Evolutionary conservation across 139 green algal species (phyloP).

Genomic region (Deuterostichococcus epilithicus): DNA sequence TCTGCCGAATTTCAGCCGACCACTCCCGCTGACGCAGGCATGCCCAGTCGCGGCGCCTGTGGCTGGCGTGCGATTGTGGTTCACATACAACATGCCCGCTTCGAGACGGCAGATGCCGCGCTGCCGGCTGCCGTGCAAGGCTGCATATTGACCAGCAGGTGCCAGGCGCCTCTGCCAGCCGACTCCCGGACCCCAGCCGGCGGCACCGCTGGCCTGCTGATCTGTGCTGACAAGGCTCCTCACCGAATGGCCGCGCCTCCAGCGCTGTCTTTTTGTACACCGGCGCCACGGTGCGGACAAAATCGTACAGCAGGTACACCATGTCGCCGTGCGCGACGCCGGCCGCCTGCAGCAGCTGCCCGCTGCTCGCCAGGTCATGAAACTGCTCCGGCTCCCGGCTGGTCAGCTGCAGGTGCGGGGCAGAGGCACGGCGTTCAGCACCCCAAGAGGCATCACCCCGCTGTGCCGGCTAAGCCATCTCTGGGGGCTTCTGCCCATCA

Average conservation of each 20-base stretch:
- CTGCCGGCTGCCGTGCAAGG: no score
- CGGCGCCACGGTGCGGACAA: slow-evolving; percentile 59
- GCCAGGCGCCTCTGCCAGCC: no score
- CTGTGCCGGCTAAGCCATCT: background rate
- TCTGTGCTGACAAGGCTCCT: background rate
- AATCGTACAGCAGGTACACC: slow-evolving; percentile 69
- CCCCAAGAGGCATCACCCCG: background rate
- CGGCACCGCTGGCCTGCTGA: no score
- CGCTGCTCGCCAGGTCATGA: slow-evolving; percentile 31
- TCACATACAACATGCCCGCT: background rate
- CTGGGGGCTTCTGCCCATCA: background rate
- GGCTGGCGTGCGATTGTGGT: background rate
- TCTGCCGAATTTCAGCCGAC: no score
- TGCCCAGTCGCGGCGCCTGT: background rate
- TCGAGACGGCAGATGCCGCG: no score
- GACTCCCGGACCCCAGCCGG: no score
- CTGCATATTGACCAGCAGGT: no score
- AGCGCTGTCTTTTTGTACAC: slow-evolving; percentile 35
- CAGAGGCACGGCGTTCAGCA: background rate
- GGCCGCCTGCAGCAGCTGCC: slow-evolving; percentile 20
- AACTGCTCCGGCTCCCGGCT: slow-evolving; percentile 42
- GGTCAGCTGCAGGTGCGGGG: slow-evolving; percentile 20
- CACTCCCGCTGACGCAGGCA: no score
- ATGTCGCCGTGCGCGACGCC: slow-evolving; percentile 65
- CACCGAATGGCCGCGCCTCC: slow-evolving; percentile 51